These are phyloP conservation scores for Pinus albicaulis DNA, from an alignment of 75 land plant species.

Conservation along the genomic window DNA sequence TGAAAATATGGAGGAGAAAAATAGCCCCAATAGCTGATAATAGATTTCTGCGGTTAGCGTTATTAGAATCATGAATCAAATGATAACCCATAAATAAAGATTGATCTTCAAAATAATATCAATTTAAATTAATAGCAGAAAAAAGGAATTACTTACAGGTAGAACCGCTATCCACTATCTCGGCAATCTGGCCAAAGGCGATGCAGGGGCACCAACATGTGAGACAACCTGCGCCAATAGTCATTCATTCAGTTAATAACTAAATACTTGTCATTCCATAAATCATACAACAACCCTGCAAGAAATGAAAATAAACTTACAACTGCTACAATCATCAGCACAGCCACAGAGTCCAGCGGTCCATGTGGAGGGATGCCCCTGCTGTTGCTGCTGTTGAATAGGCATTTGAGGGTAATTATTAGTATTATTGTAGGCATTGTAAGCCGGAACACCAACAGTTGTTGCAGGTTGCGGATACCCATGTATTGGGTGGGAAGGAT, in stretches of 20 bases:
- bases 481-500: neutral
- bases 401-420: neutral
- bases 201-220: constrained; percentile 13
- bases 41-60: too few species aligned
- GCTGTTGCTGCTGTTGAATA: neutral
- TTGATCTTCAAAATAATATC: too few species aligned
- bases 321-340: neutral
- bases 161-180: neutral
- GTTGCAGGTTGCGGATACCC: neutral
- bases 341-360: neutral
- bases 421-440: neutral
- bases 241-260: neutral
- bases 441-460: neutral
- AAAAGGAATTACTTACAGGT: neutral
- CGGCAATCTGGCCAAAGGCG: constrained; percentile 8
- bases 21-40: too few species aligned
- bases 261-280: neutral
- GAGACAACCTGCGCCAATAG: neutral
- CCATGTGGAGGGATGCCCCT: neutral
- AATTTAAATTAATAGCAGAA: too few species aligned
- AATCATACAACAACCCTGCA: too few species aligned
- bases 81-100: too few species aligned
- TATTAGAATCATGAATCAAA: too few species aligned
- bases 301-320: neutral
- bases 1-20: neutral